These are phyloP conservation scores for Wickerhamiella dianesei DNA, from an alignment of 805 yeast genomes.

Conservation along the genomic window DNA sequence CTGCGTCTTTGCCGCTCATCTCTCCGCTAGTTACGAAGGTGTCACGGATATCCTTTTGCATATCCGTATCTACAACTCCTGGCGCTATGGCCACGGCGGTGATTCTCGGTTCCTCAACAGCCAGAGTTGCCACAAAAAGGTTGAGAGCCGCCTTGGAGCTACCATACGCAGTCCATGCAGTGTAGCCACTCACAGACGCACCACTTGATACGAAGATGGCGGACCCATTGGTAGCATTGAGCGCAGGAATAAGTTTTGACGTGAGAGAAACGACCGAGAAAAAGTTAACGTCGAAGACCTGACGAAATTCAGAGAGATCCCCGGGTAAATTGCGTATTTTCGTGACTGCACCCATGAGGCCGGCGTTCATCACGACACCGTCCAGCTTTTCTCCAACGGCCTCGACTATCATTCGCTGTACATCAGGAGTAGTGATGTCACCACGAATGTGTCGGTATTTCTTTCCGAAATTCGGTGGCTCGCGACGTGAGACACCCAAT, in stretches of 20 bases:
- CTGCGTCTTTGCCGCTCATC: conserved; percentile 49
- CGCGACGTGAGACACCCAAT: conserved; percentile 63
- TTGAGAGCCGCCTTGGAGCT: conserved; percentile 85
- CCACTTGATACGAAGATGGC: conserved; percentile 81
- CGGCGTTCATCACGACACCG: conserved; percentile 54
- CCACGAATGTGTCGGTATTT: conserved; percentile 31
- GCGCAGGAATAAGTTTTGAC: conserved; percentile 32
- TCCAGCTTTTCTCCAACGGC: conserved; percentile 26
- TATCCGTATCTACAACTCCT: conserved; percentile 82
- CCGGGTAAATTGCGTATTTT: conserved; percentile 35
- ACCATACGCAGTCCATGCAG: conserved; percentile 89
- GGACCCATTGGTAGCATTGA: conserved; percentile 44
- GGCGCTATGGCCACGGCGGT: conserved; percentile 69
- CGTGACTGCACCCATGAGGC: conserved; percentile 65
- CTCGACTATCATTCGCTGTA: conserved; percentile 23
- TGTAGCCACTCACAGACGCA: conserved; percentile 49
- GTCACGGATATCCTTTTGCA: conserved; percentile 74
- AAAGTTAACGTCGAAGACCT: conserved; percentile 59
- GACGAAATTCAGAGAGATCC: conserved; percentile 44
- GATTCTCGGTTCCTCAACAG: conserved; percentile 52
- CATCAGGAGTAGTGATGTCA: conserved; percentile 35
- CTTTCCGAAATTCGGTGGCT: conserved; percentile 27
- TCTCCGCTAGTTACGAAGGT: conserved; percentile 33
- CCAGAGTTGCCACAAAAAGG: conserved; percentile 53
- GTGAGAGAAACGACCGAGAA: conserved; percentile 59